Conservation (phyloP, 2,329 filamentous ascomycete genomes). For the Tolypocladium paradoxum region DNA sequence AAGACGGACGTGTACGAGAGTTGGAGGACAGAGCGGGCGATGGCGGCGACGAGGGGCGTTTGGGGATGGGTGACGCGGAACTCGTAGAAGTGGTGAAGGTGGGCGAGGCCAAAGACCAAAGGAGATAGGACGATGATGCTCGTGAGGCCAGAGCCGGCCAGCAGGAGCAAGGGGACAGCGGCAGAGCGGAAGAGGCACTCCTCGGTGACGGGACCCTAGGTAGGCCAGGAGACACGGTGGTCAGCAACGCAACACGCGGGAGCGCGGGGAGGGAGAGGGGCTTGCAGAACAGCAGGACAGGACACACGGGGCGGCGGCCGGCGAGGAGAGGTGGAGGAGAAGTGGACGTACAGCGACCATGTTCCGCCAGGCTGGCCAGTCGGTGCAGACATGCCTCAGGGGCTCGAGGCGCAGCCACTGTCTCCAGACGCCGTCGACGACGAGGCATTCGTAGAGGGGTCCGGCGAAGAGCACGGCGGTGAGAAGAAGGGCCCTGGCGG, state of each 20-base stretch:
- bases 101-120: constrained; percentile 83
- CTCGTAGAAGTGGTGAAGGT: constrained; percentile 94
- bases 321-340: not conserved
- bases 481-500: constrained; percentile 53
- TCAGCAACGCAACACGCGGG: not conserved
- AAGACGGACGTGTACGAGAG: constrained; percentile 88
- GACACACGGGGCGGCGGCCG: too few relatives aligned
- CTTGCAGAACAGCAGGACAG: not conserved
- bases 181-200: constrained; percentile 88
- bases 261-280: not conserved
- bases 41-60: constrained; percentile 49
- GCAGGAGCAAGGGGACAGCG: constrained; percentile 70
- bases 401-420: constrained; percentile 48
- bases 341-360: constrained; percentile 59
- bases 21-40: constrained; percentile 69
- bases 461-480: constrained; percentile 73
- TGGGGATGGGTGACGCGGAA: constrained; percentile 72
- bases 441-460: constrained; percentile 68
- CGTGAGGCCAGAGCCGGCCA: constrained; percentile 46
- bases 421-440: constrained; percentile 62
- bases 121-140: constrained; percentile 72
- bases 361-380: constrained; percentile 81
- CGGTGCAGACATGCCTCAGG: constrained; percentile 49
- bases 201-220: constrained; percentile 75
- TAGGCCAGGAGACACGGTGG: constrained; percentile 17